A percentile compares a stretch with the other conserved stretches of the same genome.
These are phyloP conservation scores for Pseudopithomyces chartarum DNA, from an alignment of 2,329 filamentous ascomycete genomes.

Conservation along the genomic window DNA sequence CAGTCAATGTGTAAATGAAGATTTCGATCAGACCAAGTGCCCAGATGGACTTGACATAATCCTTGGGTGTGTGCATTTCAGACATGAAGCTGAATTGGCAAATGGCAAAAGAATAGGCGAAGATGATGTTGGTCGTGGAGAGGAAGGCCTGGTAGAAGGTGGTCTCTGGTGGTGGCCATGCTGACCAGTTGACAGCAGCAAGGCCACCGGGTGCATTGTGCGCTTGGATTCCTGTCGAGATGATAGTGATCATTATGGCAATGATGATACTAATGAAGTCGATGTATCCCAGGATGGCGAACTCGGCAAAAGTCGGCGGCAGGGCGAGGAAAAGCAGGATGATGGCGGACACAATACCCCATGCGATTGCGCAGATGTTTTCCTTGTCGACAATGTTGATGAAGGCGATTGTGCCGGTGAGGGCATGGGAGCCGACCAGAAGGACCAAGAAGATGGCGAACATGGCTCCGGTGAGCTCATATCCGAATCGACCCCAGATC, in stretches of 20 bases:
- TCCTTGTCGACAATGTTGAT: slow-evolving; percentile 68
- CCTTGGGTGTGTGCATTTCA: slow-evolving; percentile 67
- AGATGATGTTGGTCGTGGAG: slow-evolving; percentile 38
- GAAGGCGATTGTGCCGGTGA: slow-evolving; percentile 71
- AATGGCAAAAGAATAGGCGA: slow-evolving; percentile 59
- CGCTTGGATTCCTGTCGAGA: slow-evolving; percentile 61
- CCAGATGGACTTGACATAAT: slow-evolving; percentile 62
- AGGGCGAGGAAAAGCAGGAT: slow-evolving; percentile 65
- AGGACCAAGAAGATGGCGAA: slow-evolving; percentile 53
- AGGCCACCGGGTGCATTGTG: slow-evolving; percentile 39
- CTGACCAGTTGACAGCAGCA: slow-evolving; percentile 36
- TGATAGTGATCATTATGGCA: slow-evolving; percentile 71
- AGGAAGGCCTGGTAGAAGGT: slow-evolving; percentile 71
- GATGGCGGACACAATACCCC: slow-evolving; percentile 64
- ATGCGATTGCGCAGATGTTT: slow-evolving; percentile 67
- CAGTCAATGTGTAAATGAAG: slow-evolving; percentile 69
- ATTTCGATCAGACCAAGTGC: slow-evolving; percentile 64
- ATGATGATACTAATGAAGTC: slow-evolving; percentile 68
- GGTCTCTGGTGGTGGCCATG: slow-evolving; percentile 35
- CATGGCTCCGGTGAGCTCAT: slow-evolving; percentile 64
- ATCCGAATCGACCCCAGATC: slow-evolving; percentile 59
- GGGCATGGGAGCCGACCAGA: slow-evolving; percentile 71
- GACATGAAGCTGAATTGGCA: slow-evolving; percentile 73
- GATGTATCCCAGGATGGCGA: slow-evolving; percentile 61
- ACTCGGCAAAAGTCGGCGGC: slow-evolving; percentile 67